Percentiles rank a stretch among this genome's conserved stretches.
Conservation (phyloP, 305 asterid species). For the Solanum hybrid region DNA sequence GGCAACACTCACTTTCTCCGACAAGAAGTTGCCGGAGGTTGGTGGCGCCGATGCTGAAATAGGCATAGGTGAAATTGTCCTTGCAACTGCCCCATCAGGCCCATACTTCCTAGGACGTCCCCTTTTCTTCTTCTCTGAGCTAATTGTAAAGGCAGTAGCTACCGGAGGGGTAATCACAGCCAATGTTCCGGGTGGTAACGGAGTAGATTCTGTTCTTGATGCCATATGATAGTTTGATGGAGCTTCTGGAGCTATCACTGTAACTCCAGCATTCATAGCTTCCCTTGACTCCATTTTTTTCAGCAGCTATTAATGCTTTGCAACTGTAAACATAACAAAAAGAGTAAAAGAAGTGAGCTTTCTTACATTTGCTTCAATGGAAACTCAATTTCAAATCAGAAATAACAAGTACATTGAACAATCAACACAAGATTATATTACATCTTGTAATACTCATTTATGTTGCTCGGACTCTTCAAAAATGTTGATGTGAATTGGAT, state of each 20-base stretch:
- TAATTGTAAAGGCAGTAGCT: slow-evolving; percentile 3
- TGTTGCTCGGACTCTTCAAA: neutral
- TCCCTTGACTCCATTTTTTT: slow-evolving; percentile 54
- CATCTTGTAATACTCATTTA: neutral
- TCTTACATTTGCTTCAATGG: neutral
- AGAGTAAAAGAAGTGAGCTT: neutral
- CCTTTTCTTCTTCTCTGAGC: slow-evolving; percentile 68
- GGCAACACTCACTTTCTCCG: slow-evolving; percentile 20
- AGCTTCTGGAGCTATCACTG: slow-evolving; percentile 42
- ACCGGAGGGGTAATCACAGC: slow-evolving; percentile 13
- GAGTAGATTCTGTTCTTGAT: slow-evolving; percentile 34
- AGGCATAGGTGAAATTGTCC: slow-evolving; percentile 33
- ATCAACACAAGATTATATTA: neutral
- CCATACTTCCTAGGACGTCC: slow-evolving; percentile 82
- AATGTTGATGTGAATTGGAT: neutral
- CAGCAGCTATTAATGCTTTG: neutral
- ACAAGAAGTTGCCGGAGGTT: slow-evolving; percentile 22
- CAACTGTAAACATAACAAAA: neutral
- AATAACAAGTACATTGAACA: neutral
- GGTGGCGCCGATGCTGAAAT: slow-evolving; percentile 44
- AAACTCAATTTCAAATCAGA: neutral
- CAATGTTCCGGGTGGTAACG: slow-evolving; percentile 15
- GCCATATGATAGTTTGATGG: slow-evolving; percentile 53
- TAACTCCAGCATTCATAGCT: slow-evolving; percentile 40
- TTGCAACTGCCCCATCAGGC: slow-evolving; percentile 34